phyloP scores from a whole-genome alignment of 768 basidiomycete species.

The Russula compacta region DNA sequence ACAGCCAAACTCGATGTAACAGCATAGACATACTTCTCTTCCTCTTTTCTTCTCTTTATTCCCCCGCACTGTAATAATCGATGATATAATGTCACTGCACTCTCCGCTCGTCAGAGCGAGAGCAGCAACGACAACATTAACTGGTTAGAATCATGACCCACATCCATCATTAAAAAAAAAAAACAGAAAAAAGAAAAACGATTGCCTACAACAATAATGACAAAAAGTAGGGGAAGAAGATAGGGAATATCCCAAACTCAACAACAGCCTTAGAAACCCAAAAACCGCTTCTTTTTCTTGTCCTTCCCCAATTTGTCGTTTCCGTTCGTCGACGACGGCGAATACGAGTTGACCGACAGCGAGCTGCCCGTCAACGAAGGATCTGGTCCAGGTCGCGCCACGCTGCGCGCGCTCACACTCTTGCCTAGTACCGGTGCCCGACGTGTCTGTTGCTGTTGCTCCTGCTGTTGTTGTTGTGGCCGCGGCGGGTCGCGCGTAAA shows the following conservation, averaged over 20 bases:
- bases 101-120: background rate
- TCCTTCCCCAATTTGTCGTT: conserved; percentile 51
- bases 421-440: conserved; percentile 28
- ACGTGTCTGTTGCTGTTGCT: conserved; percentile 28
- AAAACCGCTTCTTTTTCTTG: conserved; percentile 53
- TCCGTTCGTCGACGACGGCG: conserved; percentile 14
- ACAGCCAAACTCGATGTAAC: conserved; percentile 17
- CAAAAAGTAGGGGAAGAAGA: background rate
- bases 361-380: conserved; percentile 46
- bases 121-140: background rate
- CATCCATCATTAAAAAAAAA: background rate
- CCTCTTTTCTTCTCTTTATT: background rate
- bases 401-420: conserved; percentile 22
- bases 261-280: background rate
- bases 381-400: conserved; percentile 32
- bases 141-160: background rate
- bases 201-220: background rate
- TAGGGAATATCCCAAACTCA: background rate
- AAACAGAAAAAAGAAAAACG: background rate
- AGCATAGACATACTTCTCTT: conserved; percentile 1
- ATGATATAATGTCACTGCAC: background rate
- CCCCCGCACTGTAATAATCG: background rate
- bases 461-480: conserved; percentile 36
- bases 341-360: conserved; percentile 19
- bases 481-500: conserved; percentile 55